phyloP scores from a whole-genome alignment of 768 basidiomycete species.

The Imleria badia region DNA sequence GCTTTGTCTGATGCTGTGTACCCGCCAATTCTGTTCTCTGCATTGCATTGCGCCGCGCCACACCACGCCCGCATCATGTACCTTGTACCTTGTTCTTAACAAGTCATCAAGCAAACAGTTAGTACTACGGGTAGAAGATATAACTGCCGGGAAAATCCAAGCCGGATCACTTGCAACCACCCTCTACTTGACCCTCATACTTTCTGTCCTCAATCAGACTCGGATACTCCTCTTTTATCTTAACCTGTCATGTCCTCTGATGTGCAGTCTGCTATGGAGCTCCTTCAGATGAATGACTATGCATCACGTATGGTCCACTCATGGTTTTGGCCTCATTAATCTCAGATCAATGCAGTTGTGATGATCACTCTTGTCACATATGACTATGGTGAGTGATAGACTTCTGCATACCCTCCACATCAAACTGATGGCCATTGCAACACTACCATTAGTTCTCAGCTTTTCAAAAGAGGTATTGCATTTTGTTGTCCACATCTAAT shows the following conservation, averaged over 20 bases:
- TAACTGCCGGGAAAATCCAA: too few species aligned
- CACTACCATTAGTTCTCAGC: slow-evolving; percentile 1
- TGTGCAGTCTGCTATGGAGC: not conserved
- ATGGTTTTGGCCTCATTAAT: not conserved
- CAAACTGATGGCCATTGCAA: not conserved
- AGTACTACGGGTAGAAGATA: too few species aligned
- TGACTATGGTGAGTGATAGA: slow-evolving; percentile 5
- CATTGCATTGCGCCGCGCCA: not conserved
- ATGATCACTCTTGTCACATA: not conserved
- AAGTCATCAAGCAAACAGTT: not conserved
- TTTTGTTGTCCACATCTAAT: not conserved
- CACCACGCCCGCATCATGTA: too few species aligned
- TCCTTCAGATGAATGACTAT: not conserved
- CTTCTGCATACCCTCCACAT: not conserved
- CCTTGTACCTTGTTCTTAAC: too few species aligned
- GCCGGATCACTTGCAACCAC: too few species aligned
- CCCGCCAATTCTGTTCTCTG: not conserved
- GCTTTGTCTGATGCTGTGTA: not conserved
- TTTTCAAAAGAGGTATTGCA: slow-evolving; percentile 3
- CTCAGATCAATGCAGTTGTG: not conserved
- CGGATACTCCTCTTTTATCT: too few species aligned
- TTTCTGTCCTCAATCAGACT: too few species aligned
- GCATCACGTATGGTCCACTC: not conserved
- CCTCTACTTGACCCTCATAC: too few species aligned
- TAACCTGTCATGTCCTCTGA: slow-evolving; percentile 1